Conservation (phyloP, 139 green algal genomes). For the Bryopsis sp. region DNA sequence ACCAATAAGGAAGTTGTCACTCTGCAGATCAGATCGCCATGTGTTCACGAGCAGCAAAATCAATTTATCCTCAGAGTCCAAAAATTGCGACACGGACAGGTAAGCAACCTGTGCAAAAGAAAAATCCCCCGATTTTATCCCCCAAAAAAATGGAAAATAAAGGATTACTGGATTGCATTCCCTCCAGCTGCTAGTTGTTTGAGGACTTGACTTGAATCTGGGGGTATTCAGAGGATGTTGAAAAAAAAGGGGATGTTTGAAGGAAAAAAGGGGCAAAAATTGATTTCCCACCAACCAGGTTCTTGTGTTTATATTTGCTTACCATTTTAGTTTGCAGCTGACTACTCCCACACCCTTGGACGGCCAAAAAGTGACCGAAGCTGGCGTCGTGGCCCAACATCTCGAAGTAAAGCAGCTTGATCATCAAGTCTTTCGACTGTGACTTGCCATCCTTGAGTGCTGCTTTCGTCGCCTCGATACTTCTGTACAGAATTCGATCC, state of each 20-base stretch:
- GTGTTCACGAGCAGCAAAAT: conserved; percentile 96
- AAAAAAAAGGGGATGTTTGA: background rate
- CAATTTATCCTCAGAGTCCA: conserved; percentile 82
- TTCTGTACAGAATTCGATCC: conserved; percentile 66
- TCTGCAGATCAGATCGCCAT: conserved; percentile 81
- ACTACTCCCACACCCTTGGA: conserved; percentile 64
- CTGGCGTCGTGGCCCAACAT: conserved; percentile 95
- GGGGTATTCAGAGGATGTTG: too few relatives aligned
- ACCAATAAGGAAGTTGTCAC: conserved; percentile 86
- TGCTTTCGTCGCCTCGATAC: conserved; percentile 77
- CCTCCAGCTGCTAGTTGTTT: too few relatives aligned
- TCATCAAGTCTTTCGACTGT: conserved; percentile 68
- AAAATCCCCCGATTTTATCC: background rate
- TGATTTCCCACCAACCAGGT: background rate
- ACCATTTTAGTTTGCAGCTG: conserved; percentile 64
- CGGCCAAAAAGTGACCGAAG: conserved; percentile 80
- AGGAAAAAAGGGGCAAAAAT: background rate
- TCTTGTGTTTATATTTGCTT: background rate
- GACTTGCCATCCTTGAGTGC: conserved; percentile 57
- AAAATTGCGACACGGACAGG: conserved; percentile 80
- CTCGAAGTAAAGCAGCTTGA: conserved; percentile 93
- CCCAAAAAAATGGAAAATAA: too few relatives aligned
- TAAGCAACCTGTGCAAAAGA: conserved; percentile 67
- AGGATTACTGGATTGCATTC: too few relatives aligned
- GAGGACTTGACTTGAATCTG: too few relatives aligned